Evolutionary conservation across 2,329 filamentous ascomycete genomes (phyloP).

Genomic region (Zopfia rhizophila): DNA sequence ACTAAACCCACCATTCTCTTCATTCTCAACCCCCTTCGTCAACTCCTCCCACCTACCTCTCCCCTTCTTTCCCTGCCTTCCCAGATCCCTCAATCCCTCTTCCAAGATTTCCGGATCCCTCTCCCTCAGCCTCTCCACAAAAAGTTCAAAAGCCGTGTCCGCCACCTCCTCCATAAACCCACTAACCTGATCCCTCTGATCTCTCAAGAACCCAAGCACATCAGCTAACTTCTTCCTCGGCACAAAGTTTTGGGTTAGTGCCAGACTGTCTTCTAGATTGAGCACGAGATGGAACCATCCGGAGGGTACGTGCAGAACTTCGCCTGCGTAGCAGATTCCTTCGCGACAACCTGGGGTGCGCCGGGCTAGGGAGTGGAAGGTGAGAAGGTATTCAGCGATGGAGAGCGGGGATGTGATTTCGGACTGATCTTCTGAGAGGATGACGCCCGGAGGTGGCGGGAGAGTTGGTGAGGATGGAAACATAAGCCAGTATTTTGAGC

Average conservation of each 20-base stretch:
- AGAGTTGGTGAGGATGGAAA: slow-evolving; percentile 76
- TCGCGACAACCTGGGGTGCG: slow-evolving; percentile 80
- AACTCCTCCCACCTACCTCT: slow-evolving; percentile 84
- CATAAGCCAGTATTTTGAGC: slow-evolving; percentile 99
- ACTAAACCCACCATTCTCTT: slow-evolving; percentile 63
- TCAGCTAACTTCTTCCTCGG: slow-evolving; percentile 77
- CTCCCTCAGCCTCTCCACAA: slow-evolving; percentile 73
- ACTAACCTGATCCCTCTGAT: slow-evolving; percentile 86
- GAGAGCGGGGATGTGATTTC: slow-evolving; percentile 94
- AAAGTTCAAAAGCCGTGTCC: slow-evolving; percentile 76
- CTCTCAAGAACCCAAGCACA: slow-evolving; percentile 81
- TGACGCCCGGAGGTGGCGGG: slow-evolving; percentile 85
- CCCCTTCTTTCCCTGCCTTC: slow-evolving; percentile 73
- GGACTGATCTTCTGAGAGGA: slow-evolving; percentile 86
- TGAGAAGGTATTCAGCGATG: slow-evolving; percentile 95
- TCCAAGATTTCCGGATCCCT: slow-evolving; percentile 72
- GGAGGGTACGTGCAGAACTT: slow-evolving; percentile 90
- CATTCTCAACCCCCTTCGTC: slow-evolving; percentile 65
- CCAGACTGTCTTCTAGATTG: slow-evolving; percentile 85
- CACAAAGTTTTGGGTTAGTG: slow-evolving; percentile 95
- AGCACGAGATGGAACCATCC: slow-evolving; percentile 98
- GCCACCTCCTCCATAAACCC: slow-evolving; percentile 79
- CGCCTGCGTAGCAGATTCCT: slow-evolving; percentile 83
- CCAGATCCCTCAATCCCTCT: slow-evolving; percentile 71
- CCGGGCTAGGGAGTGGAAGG: slow-evolving; percentile 87